These are phyloP conservation scores for Pezizomycotina sp. DNA, from an alignment of 2,329 filamentous ascomycete genomes.

Conservation along the genomic window DNA sequence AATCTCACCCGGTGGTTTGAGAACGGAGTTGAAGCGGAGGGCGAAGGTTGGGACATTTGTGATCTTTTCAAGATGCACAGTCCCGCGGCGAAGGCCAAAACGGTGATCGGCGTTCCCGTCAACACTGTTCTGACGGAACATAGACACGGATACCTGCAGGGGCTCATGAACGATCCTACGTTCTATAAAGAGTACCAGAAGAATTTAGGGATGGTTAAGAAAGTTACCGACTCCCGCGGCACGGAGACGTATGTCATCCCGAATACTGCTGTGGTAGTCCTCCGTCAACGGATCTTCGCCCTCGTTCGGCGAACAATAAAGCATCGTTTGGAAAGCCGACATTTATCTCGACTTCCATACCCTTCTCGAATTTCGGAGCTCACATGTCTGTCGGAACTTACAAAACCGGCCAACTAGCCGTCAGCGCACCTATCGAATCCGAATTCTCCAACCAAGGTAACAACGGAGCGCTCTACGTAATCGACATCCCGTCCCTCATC, in stretches of 20 bases:
- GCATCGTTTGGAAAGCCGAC: constrained; percentile 19
- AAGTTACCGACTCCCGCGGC: constrained; percentile 11
- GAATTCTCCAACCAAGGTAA: constrained; percentile 14
- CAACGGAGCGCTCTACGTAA: constrained; percentile 19
- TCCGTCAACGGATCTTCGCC: neutral
- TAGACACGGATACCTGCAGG: neutral
- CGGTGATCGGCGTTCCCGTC: neutral
- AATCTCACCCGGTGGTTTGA: constrained; percentile 24
- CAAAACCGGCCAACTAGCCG: constrained; percentile 11
- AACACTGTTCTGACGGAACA: neutral
- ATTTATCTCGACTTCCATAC: constrained; percentile 21
- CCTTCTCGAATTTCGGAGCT: constrained; percentile 23
- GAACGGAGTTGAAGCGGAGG: constrained; percentile 18
- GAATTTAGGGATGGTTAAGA: constrained; percentile 5
- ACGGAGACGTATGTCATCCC: constrained; percentile 17
- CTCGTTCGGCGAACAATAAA: constrained; percentile 1
- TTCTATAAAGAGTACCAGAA: neutral
- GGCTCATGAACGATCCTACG: neutral
- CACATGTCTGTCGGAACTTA: constrained; percentile 19
- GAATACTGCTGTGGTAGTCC: neutral
- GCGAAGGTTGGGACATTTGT: constrained; percentile 23
- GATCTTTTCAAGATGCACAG: constrained; percentile 23
- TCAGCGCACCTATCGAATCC: constrained; percentile 17
- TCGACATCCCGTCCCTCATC: constrained; percentile 9
- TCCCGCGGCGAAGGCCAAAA: neutral